These are phyloP conservation scores for Fusarium buxicola DNA, from an alignment of 2,329 filamentous ascomycete species.

Conservation along the genomic window DNA sequence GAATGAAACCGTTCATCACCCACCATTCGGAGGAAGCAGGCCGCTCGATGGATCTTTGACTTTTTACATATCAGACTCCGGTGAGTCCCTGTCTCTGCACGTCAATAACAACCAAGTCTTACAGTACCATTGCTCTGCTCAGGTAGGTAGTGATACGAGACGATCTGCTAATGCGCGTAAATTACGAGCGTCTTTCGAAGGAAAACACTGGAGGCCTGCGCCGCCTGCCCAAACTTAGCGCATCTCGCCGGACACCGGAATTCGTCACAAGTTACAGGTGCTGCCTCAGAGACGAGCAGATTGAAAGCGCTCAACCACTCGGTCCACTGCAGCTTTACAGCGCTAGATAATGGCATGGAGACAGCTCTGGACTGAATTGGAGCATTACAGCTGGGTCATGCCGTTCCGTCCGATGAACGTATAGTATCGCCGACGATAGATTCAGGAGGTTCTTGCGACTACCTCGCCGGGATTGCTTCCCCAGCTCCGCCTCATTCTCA, in stretches of 20 bases:
- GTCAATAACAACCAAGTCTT: slow-evolving; percentile 14
- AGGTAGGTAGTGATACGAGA: slow-evolving; percentile 19
- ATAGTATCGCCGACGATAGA: not conserved
- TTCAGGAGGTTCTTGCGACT: not conserved
- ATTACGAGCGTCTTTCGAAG: slow-evolving; percentile 13
- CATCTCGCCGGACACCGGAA: slow-evolving; percentile 10
- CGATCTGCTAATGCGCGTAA: slow-evolving; percentile 22
- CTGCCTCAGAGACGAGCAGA: not conserved
- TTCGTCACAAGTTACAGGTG: slow-evolving; percentile 7
- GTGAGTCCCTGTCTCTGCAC: slow-evolving; percentile 9
- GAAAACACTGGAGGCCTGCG: slow-evolving; percentile 12
- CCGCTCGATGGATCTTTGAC: slow-evolving; percentile 25
- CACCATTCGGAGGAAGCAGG: slow-evolving; percentile 2
- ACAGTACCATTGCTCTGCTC: slow-evolving; percentile 16
- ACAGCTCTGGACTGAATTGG: not conserved
- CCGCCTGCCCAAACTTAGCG: slow-evolving; percentile 2
- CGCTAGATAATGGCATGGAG: not conserved
- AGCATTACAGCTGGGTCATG: slow-evolving; percentile 2
- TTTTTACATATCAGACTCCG: slow-evolving; percentile 16
- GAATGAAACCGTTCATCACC: slow-evolving; percentile 13
- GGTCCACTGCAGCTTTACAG: not conserved
- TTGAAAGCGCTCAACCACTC: too few species aligned
- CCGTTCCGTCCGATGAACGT: not conserved
- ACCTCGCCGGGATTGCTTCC: not conserved
- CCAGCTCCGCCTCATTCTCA: slow-evolving; percentile 8